Conservation (phyloP, 768 basidiomycete genomes). For the Gyrodon lividus region DNA sequence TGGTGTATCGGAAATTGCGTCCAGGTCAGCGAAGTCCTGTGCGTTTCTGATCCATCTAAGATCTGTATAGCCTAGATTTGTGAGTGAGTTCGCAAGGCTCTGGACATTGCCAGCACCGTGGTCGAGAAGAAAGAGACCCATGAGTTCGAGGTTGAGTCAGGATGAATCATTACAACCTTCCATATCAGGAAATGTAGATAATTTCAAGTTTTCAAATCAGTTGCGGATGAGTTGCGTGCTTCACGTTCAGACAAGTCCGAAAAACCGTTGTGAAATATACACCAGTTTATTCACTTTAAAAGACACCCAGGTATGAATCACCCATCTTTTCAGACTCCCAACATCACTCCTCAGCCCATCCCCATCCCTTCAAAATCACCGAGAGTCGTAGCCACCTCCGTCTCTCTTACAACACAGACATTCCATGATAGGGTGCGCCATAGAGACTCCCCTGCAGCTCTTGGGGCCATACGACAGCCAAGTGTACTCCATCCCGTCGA, state of each 20-base stretch:
- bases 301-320: conserved; percentile 11
- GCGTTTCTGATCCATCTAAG: conserved; percentile 87
- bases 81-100: conserved; percentile 90
- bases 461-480: conserved; percentile 48
- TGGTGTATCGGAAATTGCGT: conserved; percentile 39
- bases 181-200: conserved; percentile 11
- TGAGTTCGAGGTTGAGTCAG: conserved; percentile 15
- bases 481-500: conserved; percentile 80
- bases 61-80: conserved; percentile 68
- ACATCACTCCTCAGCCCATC: conserved; percentile 49
- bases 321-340: conserved; percentile 13
- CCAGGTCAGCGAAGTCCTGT: conserved; percentile 69
- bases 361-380: conserved; percentile 36
- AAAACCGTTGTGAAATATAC: background rate
- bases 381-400: conserved; percentile 45
- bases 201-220: too few relatives aligned
- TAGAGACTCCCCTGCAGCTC: conserved; percentile 31
- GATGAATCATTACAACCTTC: background rate
- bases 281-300: conserved; percentile 12
- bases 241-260: background rate
- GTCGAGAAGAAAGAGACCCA: conserved; percentile 85
- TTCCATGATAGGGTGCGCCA: conserved; percentile 49
- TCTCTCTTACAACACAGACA: conserved; percentile 47
- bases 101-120: conserved; percentile 96
- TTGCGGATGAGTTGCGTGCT: conserved; percentile 1